phyloP scores from a whole-genome alignment of 2,329 filamentous ascomycete species.

The Hortaea sp. region DNA sequence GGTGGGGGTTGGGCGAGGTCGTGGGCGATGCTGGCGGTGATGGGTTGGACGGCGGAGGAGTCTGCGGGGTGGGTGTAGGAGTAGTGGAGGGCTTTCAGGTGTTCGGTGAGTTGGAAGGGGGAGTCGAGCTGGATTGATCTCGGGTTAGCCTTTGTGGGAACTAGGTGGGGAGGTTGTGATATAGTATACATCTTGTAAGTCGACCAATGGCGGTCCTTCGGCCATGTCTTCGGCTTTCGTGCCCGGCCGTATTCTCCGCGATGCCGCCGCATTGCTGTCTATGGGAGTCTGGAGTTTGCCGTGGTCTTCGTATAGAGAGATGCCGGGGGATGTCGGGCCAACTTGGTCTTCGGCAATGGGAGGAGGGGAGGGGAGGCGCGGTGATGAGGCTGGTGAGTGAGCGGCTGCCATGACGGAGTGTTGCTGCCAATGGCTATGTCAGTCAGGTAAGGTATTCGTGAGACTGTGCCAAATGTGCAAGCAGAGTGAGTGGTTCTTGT shows the following conservation, averaged over 20 bases:
- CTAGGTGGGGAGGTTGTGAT: background rate
- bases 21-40: constrained; percentile 65
- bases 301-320: constrained; percentile 50
- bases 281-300: constrained; percentile 44
- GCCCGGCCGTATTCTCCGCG: constrained; percentile 79
- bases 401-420: constrained; percentile 22
- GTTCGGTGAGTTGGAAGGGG: constrained; percentile 93
- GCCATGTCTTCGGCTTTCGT: constrained; percentile 91
- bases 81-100: constrained; percentile 85
- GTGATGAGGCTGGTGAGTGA: constrained; percentile 58
- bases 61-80: constrained; percentile 63
- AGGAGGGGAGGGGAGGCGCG: constrained; percentile 86
- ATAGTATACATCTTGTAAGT: constrained; percentile 63
- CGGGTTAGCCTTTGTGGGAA: background rate
- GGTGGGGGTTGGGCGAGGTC: constrained; percentile 70
- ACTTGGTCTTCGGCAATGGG: constrained; percentile 93
- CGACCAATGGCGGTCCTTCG: constrained; percentile 77
- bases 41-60: constrained; percentile 60
- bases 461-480: too few species aligned
- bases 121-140: constrained; percentile 67
- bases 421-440: too few species aligned
- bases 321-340: constrained; percentile 63
- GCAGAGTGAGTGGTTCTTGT: too few species aligned
- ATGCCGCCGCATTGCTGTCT: constrained; percentile 60
- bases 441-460: too few species aligned